Evolutionary conservation across 768 basidiomycete genomes (phyloP).

Genomic region (Pleurotus giganteus): DNA sequence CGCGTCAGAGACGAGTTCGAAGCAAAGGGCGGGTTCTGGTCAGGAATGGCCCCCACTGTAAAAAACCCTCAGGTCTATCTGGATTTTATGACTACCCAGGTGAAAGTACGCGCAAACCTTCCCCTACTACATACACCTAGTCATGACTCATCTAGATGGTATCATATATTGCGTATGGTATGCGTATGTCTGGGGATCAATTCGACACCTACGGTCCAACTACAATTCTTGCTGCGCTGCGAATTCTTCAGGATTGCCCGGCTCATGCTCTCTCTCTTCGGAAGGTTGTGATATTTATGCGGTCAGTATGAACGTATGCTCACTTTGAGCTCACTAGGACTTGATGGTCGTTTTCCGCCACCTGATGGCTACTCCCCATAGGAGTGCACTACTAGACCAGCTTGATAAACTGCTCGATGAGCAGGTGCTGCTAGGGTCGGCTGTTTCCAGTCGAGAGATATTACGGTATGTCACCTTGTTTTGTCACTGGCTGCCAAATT

Average conservation of each 20-base stretch:
- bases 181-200: conserved; percentile 59
- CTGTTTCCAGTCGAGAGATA: conserved; percentile 81
- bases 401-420: conserved; percentile 92
- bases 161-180: conserved; percentile 88
- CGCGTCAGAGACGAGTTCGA: conserved; percentile 75
- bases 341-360: conserved; percentile 91
- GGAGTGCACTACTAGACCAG: conserved; percentile 74
- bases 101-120: conserved; percentile 81
- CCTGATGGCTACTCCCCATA: conserved; percentile 74
- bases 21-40: conserved; percentile 79
- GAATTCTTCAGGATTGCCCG: conserved; percentile 94
- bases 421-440: conserved; percentile 80
- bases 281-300: conserved; percentile 48
- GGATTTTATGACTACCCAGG: conserved; percentile 85
- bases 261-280: conserved; percentile 77
- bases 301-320: not conserved
- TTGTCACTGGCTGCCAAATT: not conserved
- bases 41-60: conserved; percentile 77
- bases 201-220: conserved; percentile 77
- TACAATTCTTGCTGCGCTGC: conserved; percentile 74
- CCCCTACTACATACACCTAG: conserved; percentile 61
- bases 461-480: conserved; percentile 52
- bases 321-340: conserved; percentile 52
- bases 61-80: conserved; percentile 71
- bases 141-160: conserved; percentile 57